phyloP scores from a whole-genome alignment of 176 grass and related monocot genomes.

The Calamus simplicifolius region DNA sequence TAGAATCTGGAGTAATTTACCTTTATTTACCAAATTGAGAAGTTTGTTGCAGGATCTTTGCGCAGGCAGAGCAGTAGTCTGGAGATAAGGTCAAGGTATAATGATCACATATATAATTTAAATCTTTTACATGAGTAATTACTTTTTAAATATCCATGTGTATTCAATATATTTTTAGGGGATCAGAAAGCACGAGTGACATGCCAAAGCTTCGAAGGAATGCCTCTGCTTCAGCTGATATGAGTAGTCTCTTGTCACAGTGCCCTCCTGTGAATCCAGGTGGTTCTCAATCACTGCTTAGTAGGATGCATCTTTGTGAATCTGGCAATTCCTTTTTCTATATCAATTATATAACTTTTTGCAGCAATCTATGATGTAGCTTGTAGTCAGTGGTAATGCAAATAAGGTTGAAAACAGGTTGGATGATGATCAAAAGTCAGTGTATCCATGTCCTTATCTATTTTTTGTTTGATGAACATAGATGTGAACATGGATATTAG shows the following conservation, averaged over 20 bases:
- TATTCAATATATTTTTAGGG: slow-evolving; percentile 29
- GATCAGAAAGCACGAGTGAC: slow-evolving; percentile 42
- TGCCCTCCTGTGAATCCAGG: slow-evolving; percentile 55
- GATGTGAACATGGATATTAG: too few relatives aligned
- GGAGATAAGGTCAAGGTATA: slow-evolving; percentile 58
- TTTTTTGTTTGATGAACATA: too few relatives aligned
- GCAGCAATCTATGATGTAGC: too few relatives aligned
- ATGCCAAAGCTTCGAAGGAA: slow-evolving; percentile 59
- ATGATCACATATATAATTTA: slow-evolving; percentile 5
- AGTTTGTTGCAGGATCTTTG: slow-evolving; percentile 44
- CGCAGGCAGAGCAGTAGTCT: slow-evolving; percentile 66
- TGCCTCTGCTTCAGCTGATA: slow-evolving; percentile 65
- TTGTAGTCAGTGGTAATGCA: too few relatives aligned
- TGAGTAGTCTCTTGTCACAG: slow-evolving; percentile 53
- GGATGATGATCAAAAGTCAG: too few relatives aligned
- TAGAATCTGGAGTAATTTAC: not conserved
- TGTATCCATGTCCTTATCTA: too few relatives aligned
- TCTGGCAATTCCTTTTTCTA: too few relatives aligned
- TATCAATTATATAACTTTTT: too few relatives aligned
- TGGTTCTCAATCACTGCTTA: slow-evolving; percentile 12
- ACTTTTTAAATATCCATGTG: slow-evolving; percentile 1
- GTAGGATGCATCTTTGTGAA: too few relatives aligned
- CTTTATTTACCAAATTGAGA: not conserved
- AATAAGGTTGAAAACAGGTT: too few relatives aligned
- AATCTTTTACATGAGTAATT: not conserved